Conservation (phyloP, 345 rosid genomes). For the Crucihimalaya himalaica region DNA sequence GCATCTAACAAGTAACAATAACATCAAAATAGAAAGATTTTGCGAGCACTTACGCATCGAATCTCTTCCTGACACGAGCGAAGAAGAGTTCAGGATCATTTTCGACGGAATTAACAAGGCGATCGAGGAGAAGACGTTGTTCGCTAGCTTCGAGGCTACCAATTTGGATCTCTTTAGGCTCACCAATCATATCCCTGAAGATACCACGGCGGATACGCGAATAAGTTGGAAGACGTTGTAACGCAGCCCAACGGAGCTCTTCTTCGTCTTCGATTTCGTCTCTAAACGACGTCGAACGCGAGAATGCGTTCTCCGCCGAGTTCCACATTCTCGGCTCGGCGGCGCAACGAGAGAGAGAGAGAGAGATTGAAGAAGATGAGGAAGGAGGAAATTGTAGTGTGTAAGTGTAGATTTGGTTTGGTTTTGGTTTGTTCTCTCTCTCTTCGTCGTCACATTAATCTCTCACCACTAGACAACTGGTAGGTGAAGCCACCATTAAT, state of each 20-base stretch:
- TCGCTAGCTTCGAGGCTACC: constrained; percentile 68
- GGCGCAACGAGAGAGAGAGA: neutral
- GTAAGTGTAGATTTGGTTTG: neutral
- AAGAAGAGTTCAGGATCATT: constrained; percentile 89
- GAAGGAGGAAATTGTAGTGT: neutral
- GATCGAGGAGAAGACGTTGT: constrained; percentile 71
- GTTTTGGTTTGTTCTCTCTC: neutral
- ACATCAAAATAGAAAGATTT: neutral
- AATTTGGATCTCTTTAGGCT: constrained; percentile 64
- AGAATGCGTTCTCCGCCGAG: constrained; percentile 71
- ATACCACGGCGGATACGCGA: constrained; percentile 72
- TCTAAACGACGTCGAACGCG: constrained; percentile 64
- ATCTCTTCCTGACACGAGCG: constrained; percentile 72
- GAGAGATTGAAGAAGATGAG: neutral
- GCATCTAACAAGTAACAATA: no score
- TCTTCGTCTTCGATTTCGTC: constrained; percentile 73
- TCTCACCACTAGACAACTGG: constrained; percentile 31
- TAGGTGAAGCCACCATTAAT: constrained; percentile 41
- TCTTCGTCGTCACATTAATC: constrained; percentile 25
- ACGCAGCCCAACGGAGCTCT: constrained; percentile 88
- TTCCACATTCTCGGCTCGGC: constrained; percentile 61
- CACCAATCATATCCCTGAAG: constrained; percentile 70
- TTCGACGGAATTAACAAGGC: constrained; percentile 69
- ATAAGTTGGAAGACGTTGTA: constrained; percentile 88
- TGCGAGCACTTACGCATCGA: constrained; percentile 60